Evolutionary conservation across 2,329 filamentous ascomycete genomes (phyloP), one percentile per base, ranked within the genome.

Genomic region (Beauveria sp.): DNA sequence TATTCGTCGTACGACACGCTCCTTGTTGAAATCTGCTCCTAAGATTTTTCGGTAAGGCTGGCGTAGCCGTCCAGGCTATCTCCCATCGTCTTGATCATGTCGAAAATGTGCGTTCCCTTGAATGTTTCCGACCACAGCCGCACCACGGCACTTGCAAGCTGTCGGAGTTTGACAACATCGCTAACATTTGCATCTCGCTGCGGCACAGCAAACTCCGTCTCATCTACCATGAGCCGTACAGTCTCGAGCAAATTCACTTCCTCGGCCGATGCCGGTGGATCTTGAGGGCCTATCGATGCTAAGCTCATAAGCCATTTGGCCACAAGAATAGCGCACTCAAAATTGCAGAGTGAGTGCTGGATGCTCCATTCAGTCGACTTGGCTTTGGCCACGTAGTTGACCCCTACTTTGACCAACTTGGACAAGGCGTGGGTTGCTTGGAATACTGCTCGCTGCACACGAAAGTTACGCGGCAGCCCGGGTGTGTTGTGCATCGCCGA

Each of bases 381-480:
- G 5, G 83, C 83, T 65, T 82, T 79, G 48, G 84, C 83, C 53
- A 86, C 82, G 66, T 85, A 86, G 66, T 84, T 85, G 22, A 87
- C 83, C 0, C 84, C 84, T 16, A 80, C 77, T 69, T 86, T 87
- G 63, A 88, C 83, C 26, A 87, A 75, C 76, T 88, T 85, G 3
- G 85, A 87, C 42, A 90, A 74, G 0, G 87, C 86, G 68, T 89
- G 87, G 31, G 87, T 83, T 1, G 86, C 84, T 67, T 90, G 87
- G 31, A 88, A 80, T 0, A 89, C 82, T 1, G 87, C 87, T 51
- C 85, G 77, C 40, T 83, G 85, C 26, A 89, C 78, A 38, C 83
- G 81, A 22, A 81, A 75, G 59, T 82, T 86, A 57, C 87, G 79
- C 22, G 82, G 77, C 12, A 88, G 78, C 28, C 82, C 75, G 1